Percentiles rank a stretch among this genome's conserved stretches.
phyloP scores from a whole-genome alignment of 192 early-diverging fungal species.

The Fimicolochytrium jonesii region DNA sequence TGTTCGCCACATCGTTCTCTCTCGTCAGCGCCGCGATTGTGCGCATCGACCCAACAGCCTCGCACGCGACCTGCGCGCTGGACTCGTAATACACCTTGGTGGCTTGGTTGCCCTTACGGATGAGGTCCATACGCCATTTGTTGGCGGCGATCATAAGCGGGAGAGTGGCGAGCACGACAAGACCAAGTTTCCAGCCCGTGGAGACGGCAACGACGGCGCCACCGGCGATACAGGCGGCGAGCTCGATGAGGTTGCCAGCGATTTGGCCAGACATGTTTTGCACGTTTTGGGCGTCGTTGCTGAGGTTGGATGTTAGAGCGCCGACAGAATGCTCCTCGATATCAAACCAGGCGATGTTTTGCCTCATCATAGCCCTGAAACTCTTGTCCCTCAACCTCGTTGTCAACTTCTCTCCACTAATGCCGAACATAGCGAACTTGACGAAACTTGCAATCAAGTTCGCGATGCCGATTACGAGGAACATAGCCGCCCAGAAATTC shows the following conservation, averaged over 20 bases:
- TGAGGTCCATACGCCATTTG: constrained; percentile 25
- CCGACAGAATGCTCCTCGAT: constrained; percentile 46
- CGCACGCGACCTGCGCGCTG: constrained; percentile 76
- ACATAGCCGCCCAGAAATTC: constrained; percentile 54
- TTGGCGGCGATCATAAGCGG: constrained; percentile 39
- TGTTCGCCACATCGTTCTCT: constrained; percentile 63
- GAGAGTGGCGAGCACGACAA: constrained; percentile 52
- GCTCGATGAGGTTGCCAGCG: constrained; percentile 49
- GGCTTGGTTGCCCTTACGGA: constrained; percentile 34
- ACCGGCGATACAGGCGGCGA: constrained; percentile 40
- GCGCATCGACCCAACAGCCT: constrained; percentile 80
- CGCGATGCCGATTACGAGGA: constrained; percentile 59
- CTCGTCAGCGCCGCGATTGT: constrained; percentile 79
- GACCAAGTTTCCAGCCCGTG: constrained; percentile 80
- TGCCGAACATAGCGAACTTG: constrained; percentile 55
- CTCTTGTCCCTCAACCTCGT: constrained; percentile 52
- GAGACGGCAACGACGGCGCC: constrained; percentile 44
- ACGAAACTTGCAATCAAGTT: constrained; percentile 51
- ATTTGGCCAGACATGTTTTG: constrained; percentile 43
- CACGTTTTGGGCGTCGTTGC: constrained; percentile 67
- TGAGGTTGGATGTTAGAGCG: constrained; percentile 73
- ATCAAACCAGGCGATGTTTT: constrained; percentile 89
- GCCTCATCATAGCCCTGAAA: constrained; percentile 73
- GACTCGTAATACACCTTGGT: constrained; percentile 72
- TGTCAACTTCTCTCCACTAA: constrained; percentile 70